Evolutionary conservation across 1,284 basidiomycete species (phyloP).

Genomic region (Ceratobasidium papillatum): DNA sequence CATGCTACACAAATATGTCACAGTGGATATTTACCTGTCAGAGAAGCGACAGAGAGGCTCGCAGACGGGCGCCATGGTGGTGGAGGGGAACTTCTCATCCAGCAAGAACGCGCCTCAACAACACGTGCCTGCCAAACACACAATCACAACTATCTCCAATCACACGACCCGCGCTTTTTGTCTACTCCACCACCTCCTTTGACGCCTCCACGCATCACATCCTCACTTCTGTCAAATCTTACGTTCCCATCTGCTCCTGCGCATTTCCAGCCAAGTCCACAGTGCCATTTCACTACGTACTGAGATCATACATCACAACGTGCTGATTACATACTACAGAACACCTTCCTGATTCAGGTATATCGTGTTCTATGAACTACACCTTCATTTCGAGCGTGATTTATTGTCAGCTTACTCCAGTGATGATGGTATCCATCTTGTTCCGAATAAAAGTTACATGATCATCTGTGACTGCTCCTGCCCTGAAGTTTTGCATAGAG

Average conservation of each 20-base stretch:
- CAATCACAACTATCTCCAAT: constrained; percentile 34
- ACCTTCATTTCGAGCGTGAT: no score
- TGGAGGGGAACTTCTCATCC: constrained; percentile 24
- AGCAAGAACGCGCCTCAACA: constrained; percentile 18
- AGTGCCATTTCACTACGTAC: not conserved
- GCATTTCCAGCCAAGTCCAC: not conserved
- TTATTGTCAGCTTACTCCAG: no score
- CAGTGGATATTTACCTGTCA: constrained; percentile 63
- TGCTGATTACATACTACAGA: not conserved
- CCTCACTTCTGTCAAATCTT: not conserved
- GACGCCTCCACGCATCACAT: not conserved
- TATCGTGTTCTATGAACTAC: no score
- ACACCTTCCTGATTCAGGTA: not conserved
- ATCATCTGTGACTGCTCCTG: no score
- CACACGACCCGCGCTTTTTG: constrained; percentile 17
- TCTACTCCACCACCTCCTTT: not conserved
- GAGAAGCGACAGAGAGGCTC: constrained; percentile 79
- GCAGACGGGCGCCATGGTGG: constrained; percentile 53
- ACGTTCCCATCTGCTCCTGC: not conserved
- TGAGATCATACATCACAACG: not conserved
- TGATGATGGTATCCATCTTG: no score
- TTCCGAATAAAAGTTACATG: no score
- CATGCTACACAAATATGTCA: not conserved
- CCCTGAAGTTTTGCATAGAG: no score
- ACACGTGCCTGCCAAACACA: constrained; percentile 36